Percentiles rank a stretch among this genome's conserved stretches.
Evolutionary conservation across 1,284 basidiomycete genomes (phyloP).

Genomic region (Takashimella koratensis): DNA sequence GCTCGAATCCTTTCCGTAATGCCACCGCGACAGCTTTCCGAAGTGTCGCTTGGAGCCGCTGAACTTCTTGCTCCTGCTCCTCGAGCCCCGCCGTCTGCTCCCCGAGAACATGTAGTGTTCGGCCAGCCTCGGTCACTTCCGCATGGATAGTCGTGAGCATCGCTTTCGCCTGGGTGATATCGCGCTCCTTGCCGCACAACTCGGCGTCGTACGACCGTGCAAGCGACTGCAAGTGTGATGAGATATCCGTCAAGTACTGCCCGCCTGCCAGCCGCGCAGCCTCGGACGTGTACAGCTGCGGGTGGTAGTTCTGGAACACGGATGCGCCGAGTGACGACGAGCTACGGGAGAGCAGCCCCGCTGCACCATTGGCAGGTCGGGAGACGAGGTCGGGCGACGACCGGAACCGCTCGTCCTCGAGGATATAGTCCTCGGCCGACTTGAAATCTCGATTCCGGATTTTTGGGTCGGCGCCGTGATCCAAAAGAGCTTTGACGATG

Average conservation of each 20-base stretch:
- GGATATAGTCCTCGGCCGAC: conserved; percentile 96
- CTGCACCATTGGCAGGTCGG: conserved; percentile 4
- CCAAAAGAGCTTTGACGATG: conserved; percentile 92
- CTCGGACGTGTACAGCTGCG: conserved; percentile 78
- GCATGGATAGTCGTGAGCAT: conserved; percentile 82
- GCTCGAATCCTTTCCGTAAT: conserved; percentile 82
- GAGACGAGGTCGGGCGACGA: conserved; percentile 61
- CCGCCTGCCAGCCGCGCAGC: conserved; percentile 85
- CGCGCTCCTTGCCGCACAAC: conserved; percentile 84
- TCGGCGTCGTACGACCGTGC: conserved; percentile 93
- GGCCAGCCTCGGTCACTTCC: conserved; percentile 85
- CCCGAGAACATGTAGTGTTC: conserved; percentile 65
- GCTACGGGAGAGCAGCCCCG: conserved; percentile 9
- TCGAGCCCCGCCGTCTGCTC: conserved; percentile 64
- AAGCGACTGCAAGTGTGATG: conserved; percentile 80
- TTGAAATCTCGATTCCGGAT: conserved; percentile 93
- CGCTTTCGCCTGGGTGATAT: conserved; percentile 84
- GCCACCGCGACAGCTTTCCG: conserved; percentile 70
- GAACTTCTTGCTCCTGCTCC: conserved; percentile 60
- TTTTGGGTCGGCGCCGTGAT: conserved; percentile 96
- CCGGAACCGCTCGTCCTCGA: conserved; percentile 96
- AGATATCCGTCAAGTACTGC: conserved; percentile 76
- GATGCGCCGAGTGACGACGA: conserved; percentile 16
- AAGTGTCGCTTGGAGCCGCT: conserved; percentile 64
- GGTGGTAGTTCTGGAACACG: conserved; percentile 39